These are phyloP conservation scores for Sporisorium scitamineum DNA, from an alignment of 1,284 basidiomycete species.

Conservation along the genomic window DNA sequence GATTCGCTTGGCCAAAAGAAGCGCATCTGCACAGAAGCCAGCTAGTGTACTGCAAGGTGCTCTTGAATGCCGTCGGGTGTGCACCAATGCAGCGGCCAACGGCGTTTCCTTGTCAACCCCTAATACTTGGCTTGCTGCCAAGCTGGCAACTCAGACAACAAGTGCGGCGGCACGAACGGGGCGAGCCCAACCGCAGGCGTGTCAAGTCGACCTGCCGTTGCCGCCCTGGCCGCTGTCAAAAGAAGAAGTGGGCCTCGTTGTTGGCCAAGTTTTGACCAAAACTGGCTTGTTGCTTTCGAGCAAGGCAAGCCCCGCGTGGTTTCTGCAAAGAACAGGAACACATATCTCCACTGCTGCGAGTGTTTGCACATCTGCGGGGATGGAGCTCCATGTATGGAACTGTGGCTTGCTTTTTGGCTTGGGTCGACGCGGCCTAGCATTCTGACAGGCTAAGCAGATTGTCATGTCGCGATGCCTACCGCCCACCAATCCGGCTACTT, in stretches of 20 bases:
- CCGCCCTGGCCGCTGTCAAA: background rate
- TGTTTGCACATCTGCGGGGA: background rate
- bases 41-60: background rate
- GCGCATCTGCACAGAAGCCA: background rate
- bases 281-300: no score
- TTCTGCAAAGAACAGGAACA: slow-evolving; percentile 2
- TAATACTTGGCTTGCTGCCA: background rate
- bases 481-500: background rate
- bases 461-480: slow-evolving; percentile 7
- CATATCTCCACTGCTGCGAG: background rate
- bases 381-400: slow-evolving; percentile 5
- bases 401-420: slow-evolving; percentile 12
- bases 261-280: no score
- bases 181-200: background rate
- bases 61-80: background rate
- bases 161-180: background rate
- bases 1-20: background rate
- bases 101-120: background rate
- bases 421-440: background rate
- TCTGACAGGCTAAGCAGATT: no score
- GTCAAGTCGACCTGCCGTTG: background rate
- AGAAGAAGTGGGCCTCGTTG: background rate
- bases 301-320: no score
- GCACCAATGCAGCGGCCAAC: background rate
- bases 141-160: background rate